Base-by-base conservation (phyloP, 176 grass and related monocot genomes). In the Oryza glumipatula region DNA sequence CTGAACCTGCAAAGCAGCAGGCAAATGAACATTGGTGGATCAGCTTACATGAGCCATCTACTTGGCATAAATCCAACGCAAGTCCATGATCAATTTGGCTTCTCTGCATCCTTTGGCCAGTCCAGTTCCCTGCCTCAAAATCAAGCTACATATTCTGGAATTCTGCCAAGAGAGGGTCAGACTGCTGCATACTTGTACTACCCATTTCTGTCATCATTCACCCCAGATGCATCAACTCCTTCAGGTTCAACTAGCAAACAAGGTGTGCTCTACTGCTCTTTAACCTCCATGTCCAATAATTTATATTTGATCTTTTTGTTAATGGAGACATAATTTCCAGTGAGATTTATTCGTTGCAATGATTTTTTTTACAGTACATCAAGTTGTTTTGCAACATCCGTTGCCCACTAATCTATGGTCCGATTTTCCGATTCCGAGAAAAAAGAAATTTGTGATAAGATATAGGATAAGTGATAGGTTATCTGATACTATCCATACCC, bases 191-290 rank as follows among this genome's bases (percentile, higher is more conserved):
- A 51, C 32, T 39, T 65, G 3, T 86, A 52, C 52, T 66, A 74
- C 36, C 44, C 45, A 13, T 17, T 8, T 36, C 16, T 85, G 56
- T 46, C 35, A 63, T 22, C 48, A 58, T 35, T 24, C 28, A 77
- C 22, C 46, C 2, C n/a, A 45, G 43, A 77, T 16, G 21, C 22
- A 46, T 22, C 24, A 35, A 13, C 13, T 19, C 15, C 68, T 71
- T 72, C 49, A 68, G 2, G 9, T 26, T 68, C 73, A 68, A 28
- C 61, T 68, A 51, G 17, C 30, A 41, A 13, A 68, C 19, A 39
- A 76, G 82, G 73, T 76, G 73, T 68, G 66, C 28, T 33, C 10
- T 66, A 46, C 13, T 68, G 66, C 28, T 33, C 6, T 66, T 64
- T 14, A 52, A 9, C 48, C 26, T 76, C 19, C 72, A 32, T 67